A percentile compares a stretch with the other conserved stretches of the same genome.
phyloP scores from a whole-genome alignment of 1,284 basidiomycete species.

The Sparassis latifolia region DNA sequence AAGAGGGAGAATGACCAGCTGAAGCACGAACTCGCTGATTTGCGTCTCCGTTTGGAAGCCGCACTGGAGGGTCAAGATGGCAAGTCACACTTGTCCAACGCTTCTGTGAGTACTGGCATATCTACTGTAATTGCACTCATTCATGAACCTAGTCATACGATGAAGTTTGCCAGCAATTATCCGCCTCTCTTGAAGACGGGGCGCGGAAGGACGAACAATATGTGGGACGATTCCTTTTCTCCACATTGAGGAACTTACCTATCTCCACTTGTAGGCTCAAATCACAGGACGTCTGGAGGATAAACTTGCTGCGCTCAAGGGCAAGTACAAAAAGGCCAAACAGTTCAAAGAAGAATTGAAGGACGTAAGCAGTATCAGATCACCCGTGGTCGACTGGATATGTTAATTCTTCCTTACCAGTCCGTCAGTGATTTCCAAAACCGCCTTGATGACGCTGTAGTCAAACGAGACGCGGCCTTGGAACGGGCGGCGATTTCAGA shows the following conservation, averaged over 20 bases:
- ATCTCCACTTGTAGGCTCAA: background rate
- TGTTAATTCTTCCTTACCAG: too few relatives aligned
- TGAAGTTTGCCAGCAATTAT: slow-evolving; percentile 1
- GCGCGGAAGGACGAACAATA: background rate
- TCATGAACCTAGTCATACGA: background rate
- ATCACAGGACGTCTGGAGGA: background rate
- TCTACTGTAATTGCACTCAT: background rate
- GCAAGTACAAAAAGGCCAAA: slow-evolving; percentile 6
- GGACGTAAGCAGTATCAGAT: background rate
- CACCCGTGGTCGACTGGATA: too few relatives aligned
- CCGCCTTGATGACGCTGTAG: background rate
- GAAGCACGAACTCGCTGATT: background rate
- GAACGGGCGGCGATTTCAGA: background rate
- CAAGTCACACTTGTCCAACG: background rate
- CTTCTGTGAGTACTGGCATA: background rate
- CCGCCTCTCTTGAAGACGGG: background rate
- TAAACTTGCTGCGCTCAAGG: background rate
- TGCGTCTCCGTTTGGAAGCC: background rate
- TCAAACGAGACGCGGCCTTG: background rate
- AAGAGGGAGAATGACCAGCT: slow-evolving; percentile 1
- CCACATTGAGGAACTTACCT: too few relatives aligned
- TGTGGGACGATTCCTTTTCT: background rate
- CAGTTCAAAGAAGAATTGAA: background rate
- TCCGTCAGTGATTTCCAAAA: background rate
- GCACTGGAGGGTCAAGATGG: background rate